Percentiles rank a stretch among this genome's conserved stretches.
Conservation (phyloP, 306 rosid species). For the Echinosophora koreensis region DNA sequence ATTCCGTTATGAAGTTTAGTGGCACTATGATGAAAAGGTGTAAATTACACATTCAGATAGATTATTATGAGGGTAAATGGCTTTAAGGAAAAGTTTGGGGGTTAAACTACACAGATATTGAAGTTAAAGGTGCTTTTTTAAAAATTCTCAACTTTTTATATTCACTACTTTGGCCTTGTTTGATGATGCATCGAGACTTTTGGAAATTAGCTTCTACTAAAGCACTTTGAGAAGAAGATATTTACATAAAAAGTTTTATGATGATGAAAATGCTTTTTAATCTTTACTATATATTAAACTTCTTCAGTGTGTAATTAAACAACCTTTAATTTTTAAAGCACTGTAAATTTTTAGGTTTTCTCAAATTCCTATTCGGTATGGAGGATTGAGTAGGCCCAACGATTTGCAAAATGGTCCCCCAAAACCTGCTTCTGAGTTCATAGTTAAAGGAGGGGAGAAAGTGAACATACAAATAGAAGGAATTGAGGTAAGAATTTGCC, state of each 20-base stretch:
- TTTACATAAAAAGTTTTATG: background rate
- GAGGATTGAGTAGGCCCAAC: slow-evolving; percentile 75
- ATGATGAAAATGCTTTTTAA: slow-evolving; percentile 7
- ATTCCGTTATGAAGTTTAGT: background rate
- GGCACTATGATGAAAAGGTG: background rate
- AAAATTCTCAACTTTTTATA: background rate
- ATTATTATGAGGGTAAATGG: slow-evolving; percentile 14
- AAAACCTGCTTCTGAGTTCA: slow-evolving; percentile 93
- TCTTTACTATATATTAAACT: slow-evolving; percentile 1
- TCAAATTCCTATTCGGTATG: slow-evolving; percentile 64
- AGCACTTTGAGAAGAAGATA: slow-evolving; percentile 23
- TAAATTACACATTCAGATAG: slow-evolving; percentile 8
- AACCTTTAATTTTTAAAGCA: background rate
- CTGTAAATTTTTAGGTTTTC: background rate
- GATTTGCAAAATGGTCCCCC: slow-evolving; percentile 86
- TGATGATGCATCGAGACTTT: slow-evolving; percentile 10
- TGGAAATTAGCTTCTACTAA: background rate
- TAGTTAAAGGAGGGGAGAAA: slow-evolving; percentile 91
- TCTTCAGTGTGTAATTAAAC: slow-evolving; percentile 5
- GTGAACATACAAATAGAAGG: slow-evolving; percentile 97
- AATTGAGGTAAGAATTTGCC: slow-evolving; percentile 69
- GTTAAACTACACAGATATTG: background rate
- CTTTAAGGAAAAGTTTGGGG: background rate
- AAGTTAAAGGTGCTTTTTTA: background rate
- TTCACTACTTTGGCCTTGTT: background rate